A percentile compares a stretch with the other conserved stretches of the same genome.
Conservation (phyloP, 768 basidiomycete species). For the Suillus alpinus region DNA sequence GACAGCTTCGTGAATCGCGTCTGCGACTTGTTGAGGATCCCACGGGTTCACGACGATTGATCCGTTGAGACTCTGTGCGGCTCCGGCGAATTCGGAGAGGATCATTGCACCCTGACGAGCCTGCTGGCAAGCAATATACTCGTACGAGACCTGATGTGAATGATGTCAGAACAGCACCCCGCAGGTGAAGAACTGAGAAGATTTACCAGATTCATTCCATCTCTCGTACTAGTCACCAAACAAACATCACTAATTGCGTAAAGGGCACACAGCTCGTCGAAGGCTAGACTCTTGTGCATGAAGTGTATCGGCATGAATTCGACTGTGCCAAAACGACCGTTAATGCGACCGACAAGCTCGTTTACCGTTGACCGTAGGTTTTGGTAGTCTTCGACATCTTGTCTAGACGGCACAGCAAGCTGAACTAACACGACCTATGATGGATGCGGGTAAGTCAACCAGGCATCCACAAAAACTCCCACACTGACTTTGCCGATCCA, state of each 20-base stretch:
- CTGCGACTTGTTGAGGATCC: constrained; percentile 98
- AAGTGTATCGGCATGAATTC: constrained; percentile 99
- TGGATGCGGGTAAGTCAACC: constrained; percentile 5
- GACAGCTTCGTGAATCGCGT: constrained; percentile 95
- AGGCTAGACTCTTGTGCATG: constrained; percentile 92
- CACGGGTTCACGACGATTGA: constrained; percentile 98
- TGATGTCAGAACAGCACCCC: constrained; percentile 7
- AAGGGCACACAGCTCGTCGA: constrained; percentile 96
- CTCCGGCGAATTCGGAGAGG: constrained; percentile 97
- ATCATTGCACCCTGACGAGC: constrained; percentile 95
- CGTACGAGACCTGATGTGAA: constrained; percentile 85
- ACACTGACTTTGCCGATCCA: constrained; percentile 90
- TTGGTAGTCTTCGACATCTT: constrained; percentile 99
- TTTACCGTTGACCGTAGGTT: constrained; percentile 94
- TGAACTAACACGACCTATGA: constrained; percentile 89
- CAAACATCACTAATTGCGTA: constrained; percentile 97
- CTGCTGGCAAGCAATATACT: constrained; percentile 95
- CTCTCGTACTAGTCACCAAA: constrained; percentile 89
- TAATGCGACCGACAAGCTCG: constrained; percentile 97
- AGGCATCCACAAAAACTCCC: background rate
- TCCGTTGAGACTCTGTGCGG: constrained; percentile 93
- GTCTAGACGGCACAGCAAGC: constrained; percentile 94
- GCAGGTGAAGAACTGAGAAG: constrained; percentile 6
- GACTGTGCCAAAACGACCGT: constrained; percentile 97
- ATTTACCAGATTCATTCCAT: constrained; percentile 97